Evolutionary conservation across 768 basidiomycete species (phyloP), one percentile per base, ranked within the genome.

Genomic region (Cubamyces sp.): DNA sequence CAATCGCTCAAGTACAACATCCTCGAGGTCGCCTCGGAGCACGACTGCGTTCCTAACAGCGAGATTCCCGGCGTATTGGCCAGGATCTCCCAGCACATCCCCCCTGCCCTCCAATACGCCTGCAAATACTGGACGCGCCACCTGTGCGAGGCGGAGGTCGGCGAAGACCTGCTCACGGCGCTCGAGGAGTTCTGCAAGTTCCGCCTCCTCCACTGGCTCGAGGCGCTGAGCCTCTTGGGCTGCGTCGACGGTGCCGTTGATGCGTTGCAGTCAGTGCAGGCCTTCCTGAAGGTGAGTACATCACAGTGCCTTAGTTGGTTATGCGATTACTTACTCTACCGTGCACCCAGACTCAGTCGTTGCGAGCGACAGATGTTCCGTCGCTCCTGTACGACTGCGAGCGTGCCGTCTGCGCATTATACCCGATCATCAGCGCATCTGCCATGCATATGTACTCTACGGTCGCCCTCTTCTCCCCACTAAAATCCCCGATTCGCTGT

Each of bases 131-230:
- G 45, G 45, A 12, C 21, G 21, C 21, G 19, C 45, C 71, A 72
- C 46, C 3, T 72, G 8, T 54, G 40, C 23, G 25, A 43, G 25
- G 53, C 40, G 2, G 51, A 41, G 16, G 16, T 51, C 5, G 19
- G 21, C 6, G 34, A 59, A 26, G 46, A 26, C 6, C 12, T 66
- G 21, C 45, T 61, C 2, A 40, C 41, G 1, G 39, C 50, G 0
- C 26, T 28, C 11, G 18, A 28, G 18, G 16, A 45, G 6, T 70
- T 71, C 23, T 64, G 60, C 42, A 43, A 45, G 25, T 41, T 51
- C 15, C 45, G 61, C 46, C 58, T 71, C 2, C 59, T 71, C 1
- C 47, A 69, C 25, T 71, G 70, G 70, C 43, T 71, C 3, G 70
- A 71, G 55, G 61, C 54, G 1, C 39, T 46, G 37, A 64, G 62